Evolutionary conservation across 73 alveolate genomes (phyloP), one percentile per base, ranked within the genome.

Genomic region (Uronychia setigera): DNA sequence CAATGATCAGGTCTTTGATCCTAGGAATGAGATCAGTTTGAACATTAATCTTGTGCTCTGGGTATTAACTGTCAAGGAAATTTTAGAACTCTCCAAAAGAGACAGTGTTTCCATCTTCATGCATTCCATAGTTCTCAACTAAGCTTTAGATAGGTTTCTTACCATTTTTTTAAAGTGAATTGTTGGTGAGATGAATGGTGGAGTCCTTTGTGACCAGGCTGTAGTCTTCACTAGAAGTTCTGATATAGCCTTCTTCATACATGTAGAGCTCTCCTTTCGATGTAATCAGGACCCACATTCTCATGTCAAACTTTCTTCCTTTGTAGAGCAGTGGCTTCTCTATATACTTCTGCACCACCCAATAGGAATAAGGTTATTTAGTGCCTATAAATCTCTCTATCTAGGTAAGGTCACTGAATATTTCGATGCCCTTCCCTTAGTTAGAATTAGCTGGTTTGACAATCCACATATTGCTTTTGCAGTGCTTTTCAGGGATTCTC

Each of bases 41-140:
- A 26, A 87, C 81, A 35, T 67, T 74, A 35, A 87, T 25, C 14
- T 87, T 87, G 46, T 80, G 75, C 74, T 88, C 60, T 27, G 94
- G 94, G 60, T 32, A 88, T 11, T 33, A 74, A 29, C 76, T 31
- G 57, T 92, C 85, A 19, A 88, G 88, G 80, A 80, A 89, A 27
- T 92, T 81, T 92, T 96, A 91, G 46, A 94, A 90, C 30, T 86
- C 95, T 58, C 90, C 93, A 58, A 90, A 92, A 58, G 96, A 85
- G 9, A 96, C 78, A 80, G 96, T 96, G 79, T 96, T 96, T 27
- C 99, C 99, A 75, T 84, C 90, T 83, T 96, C 99, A 90, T 81
- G 94, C 78, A 67, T 87, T 33, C 94, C 96, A 87, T 94, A 96
- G 60, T 80, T 83, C 31, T 85, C 67, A 5, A 46, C 67, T 46